Evolutionary conservation across 2,329 filamentous ascomycete genomes (phyloP), one percentile per base, ranked within the genome.

Genomic region (Alternaria gansuensis): DNA sequence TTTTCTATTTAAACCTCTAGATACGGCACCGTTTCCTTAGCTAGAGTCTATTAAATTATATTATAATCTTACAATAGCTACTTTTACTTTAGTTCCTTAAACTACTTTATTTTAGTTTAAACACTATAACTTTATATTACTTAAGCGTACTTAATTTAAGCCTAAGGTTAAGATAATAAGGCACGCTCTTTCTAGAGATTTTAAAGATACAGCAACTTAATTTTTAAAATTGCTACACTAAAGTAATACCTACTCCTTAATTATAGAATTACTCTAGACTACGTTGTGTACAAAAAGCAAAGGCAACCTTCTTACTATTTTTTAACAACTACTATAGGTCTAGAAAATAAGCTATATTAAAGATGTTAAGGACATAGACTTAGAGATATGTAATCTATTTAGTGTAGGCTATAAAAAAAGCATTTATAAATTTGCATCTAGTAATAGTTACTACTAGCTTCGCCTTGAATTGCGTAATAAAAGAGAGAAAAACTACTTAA

Each of bases 1-100:
- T 48, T 41, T 46, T 37, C 49, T 57, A 57, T 31, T 57, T 52
- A 57, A 57, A 43, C 28, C 43, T 34, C 14, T 21, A 21, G 9
- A 29, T 23, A 41, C n/a, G 9, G 14, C 23, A 26, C 40, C 39
- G 2, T 54, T 9, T 37, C 11, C 13, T 57, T 11, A 43, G 23
- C 36, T 9, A 48, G 33, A 57, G 13, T 53, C 41, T 2, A 57
- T 57, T 17, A 57, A 14, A 57, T 57, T 8, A 8, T 43, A 40
- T 46, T 3, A 29, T n/a, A 39, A 40, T 46, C 51, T 28, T 7
- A 54, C 5, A 43, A 54, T 54, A 6, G 51, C 51, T 54, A 45
- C 40, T 2, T 53, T 53, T 53, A 53, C 51, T 54, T 54, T 11
- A 5, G 40, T 54, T 54, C 11, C 51, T 54, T 7, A 31, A 24